Base-by-base conservation (phyloP, 2,329 filamentous ascomycete genomes). In the Lachnellula subtilissima region DNA sequence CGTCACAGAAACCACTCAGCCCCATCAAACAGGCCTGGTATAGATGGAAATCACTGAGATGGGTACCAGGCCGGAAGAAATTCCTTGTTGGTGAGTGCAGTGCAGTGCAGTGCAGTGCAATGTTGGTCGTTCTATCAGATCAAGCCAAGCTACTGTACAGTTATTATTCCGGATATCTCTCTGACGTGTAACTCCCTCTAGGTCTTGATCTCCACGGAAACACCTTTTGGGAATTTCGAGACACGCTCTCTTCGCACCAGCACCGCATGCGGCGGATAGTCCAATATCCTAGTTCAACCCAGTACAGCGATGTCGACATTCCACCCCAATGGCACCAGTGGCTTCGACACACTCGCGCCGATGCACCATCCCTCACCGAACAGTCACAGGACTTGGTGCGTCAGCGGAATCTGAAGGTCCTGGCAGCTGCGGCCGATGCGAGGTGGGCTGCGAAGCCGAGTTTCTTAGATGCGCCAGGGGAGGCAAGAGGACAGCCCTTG, bases 181-280 rank as follows among this genome's bases (percentile, higher is more conserved):
- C 25, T 22, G 32, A 8, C 32, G 15, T 17, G 35, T 45, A 11
- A 28, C 37, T 39, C 35, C 46, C 35, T 23, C 22, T 60, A 87
- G 84, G 85, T 61, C 76, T 80, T 64, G 85, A 88, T 67, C 81
- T 87, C 56, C 67, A 81, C 23, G 83, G 84, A 54, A 87, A 87
- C 72, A 86, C 84, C 4, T 88, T 81, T 74, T 88, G 85, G 84
- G 82, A 86, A 65, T 86, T 87, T 72, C 77, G 77, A 56, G 78
- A 85, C 61, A 57, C 56, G 5, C 58, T 64, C 36, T 56, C 64
- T 56, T 65, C 70, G 37, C 71, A 74, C 49, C 56, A 70, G 47
- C 63, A 68, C 36, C 79, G 81, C 61, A 81, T 80, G 77, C 80
- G 84, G 35, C 81, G 84, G 67, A 85, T 86, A 60, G 82, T 86